Conservation (phyloP, 2,329 filamentous ascomycete genomes). For the Cladobotryum protrusum region DNA sequence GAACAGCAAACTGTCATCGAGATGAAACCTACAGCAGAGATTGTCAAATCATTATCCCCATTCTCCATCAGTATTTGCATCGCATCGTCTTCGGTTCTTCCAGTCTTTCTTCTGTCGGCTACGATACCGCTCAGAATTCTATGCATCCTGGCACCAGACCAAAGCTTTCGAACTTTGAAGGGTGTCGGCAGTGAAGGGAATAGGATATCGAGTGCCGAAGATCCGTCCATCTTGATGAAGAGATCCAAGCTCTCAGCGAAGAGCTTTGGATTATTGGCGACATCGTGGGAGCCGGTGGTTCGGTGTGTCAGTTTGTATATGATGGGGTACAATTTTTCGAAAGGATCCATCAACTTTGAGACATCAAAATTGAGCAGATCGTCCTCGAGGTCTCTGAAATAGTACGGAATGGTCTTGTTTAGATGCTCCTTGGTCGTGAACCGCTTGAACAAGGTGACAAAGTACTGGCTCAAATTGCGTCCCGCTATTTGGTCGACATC, state of each 20-base stretch:
- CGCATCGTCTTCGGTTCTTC: conserved; percentile 40
- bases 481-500: conserved; percentile 16
- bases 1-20: neutral
- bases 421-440: conserved; percentile 35
- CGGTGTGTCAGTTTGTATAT: conserved; percentile 54
- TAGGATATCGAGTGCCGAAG: conserved; percentile 40
- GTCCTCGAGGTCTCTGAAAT: conserved; percentile 35
- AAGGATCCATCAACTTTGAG: conserved; percentile 36
- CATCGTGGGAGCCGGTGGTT: conserved; percentile 46
- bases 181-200: conserved; percentile 46
- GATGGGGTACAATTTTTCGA: conserved; percentile 45
- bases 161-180: conserved; percentile 36
- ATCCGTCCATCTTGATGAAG: conserved; percentile 42
- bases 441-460: conserved; percentile 25
- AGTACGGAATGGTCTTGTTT: conserved; percentile 29
- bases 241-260: conserved; percentile 36
- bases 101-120: conserved; percentile 36
- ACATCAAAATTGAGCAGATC: conserved; percentile 3
- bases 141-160: conserved; percentile 41
- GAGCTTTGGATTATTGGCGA: conserved; percentile 40
- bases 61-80: conserved; percentile 49
- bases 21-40: conserved; percentile 32
- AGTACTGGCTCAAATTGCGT: conserved; percentile 18
- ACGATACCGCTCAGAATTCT: conserved; percentile 43
- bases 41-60: conserved; percentile 37